Base-by-base conservation (phyloP, 139 green algal species). In the Tetradesmus lagerheimii region DNA sequence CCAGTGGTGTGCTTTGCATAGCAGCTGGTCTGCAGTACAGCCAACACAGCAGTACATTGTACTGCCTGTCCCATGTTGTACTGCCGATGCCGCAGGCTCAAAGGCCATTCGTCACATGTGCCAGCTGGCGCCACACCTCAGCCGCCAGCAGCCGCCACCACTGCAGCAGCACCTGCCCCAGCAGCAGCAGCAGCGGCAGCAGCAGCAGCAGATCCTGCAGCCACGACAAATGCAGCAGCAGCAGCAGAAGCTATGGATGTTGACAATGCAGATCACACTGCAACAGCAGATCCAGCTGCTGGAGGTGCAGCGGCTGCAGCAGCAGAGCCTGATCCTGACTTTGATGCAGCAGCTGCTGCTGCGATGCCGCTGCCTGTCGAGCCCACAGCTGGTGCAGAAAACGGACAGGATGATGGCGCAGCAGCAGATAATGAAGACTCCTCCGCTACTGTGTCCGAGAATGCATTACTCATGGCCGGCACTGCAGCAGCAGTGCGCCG, bases 401-500 rank as follows among this genome's bases (percentile, higher is more conserved):
- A 20, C 12, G 57, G 20, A 4, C 57, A 71, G 57, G 57, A 71
- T 31, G 57, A 71, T 71, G 57, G 25, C 25, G 71, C n/a, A 41
- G 71, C 71, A 41, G 71, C 71, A 9, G 71, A 79, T 23, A n/a
- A 34, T 12, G 77, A 31, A 20, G 77, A 62, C 77, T 34, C 71
- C 25, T 43, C 78, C 1, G 78, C 38, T 41, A 84, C 78, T 34
- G 41, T 62, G 23, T 84, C 78, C 5, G 78, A 84, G 3, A 18
- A 38, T 62, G 78, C 78, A 0, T 8, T 34, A 16, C 37, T 57
- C 15, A 20, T 34, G 9, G 39, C 78, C 20, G 78, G 25, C 39
- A 78, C 53, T 39, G 83, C 62, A 43, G 64, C 62, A 57, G 83
- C 83, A 64, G 83, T 64, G 29, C 37, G 57, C 35, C 43, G 4